Evolutionary conservation across 2,329 filamentous ascomycete genomes (phyloP).

Genomic region (Magnaporthiopsis incrustans): DNA sequence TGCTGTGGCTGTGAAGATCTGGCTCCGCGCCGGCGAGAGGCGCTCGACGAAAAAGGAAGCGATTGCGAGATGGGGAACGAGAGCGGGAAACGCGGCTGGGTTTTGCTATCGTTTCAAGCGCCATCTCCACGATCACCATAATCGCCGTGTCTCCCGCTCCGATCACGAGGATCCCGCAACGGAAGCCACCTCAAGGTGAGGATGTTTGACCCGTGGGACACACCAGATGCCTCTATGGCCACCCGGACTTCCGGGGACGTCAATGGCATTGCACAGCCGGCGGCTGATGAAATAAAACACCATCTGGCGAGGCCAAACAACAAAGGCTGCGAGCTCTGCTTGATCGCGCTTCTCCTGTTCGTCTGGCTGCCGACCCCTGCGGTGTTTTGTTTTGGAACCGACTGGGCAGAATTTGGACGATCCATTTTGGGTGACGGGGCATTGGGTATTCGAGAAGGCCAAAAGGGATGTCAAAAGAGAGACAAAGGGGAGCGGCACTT

Average conservation of each 20-base stretch:
- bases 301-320: neutral
- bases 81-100: neutral
- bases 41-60: neutral
- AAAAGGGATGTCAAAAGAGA: too few species aligned
- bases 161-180: neutral
- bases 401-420: neutral
- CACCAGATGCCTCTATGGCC: neutral
- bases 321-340: too few species aligned
- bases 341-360: neutral
- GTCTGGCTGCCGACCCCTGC: too few species aligned
- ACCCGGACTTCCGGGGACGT: neutral
- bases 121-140: neutral
- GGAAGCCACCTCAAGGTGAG: neutral
- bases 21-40: neutral
- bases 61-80: neutral
- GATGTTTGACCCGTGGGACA: neutral
- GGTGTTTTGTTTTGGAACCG: neutral
- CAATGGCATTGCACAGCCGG: neutral
- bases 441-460: too few species aligned
- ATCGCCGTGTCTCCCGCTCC: neutral
- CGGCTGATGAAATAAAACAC: neutral
- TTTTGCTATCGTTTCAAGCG: neutral
- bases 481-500: too few species aligned
- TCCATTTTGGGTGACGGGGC: neutral
- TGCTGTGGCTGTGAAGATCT: neutral